Base-by-base conservation (phyloP, 441 rosid genomes). In the Gossypium trilobum region DNA sequence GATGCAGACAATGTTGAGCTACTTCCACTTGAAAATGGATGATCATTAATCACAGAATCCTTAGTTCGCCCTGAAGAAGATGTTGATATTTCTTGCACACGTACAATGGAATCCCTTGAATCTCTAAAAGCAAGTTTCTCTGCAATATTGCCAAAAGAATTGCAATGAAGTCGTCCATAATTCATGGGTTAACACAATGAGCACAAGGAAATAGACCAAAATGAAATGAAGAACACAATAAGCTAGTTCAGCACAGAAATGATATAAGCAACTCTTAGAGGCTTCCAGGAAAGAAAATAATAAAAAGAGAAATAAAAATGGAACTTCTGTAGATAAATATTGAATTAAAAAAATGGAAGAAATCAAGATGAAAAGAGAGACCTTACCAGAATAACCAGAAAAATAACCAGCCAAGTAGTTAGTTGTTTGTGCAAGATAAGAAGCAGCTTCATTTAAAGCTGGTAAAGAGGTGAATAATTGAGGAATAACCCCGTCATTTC, bases 331-430 rank as follows among this genome's bases (percentile, higher is more conserved):
- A 17, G 57, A 63, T 46, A 25, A 46, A 31, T 42, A 59, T 11
- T 7, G 72, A 9, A 57, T 36, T 7, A 11, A 54, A 31, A 11
- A 44, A 55, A 19, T 0, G 20, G 19, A 71, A 73, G 25, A 71
- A 48, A 20, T 11, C 16, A 19, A n/a, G 29, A 54, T 46, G n/a
- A 56, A 60, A 25, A 16, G 27, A 71, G 65, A 58, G 68, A 78
- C 71, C 73, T 64, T 70, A 90, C 96, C 95, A 56, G 97, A 85
- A 80, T 80, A 79, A 74, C 89, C 91, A 58, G 97, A 79, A 80
- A 94, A 94, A 85, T 97, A 94, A 74, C 91, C 82, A 14, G 97
- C 92, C n/a, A 94, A 56, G 74, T 81, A 86, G 8, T 92, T 85
- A 20, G 97, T 88, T 64, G 97, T 91, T 83, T 94, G 94, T 70